Evolutionary conservation across 208 protist species (phyloP).

Genomic region (Acanthamoeba divionensis): DNA sequence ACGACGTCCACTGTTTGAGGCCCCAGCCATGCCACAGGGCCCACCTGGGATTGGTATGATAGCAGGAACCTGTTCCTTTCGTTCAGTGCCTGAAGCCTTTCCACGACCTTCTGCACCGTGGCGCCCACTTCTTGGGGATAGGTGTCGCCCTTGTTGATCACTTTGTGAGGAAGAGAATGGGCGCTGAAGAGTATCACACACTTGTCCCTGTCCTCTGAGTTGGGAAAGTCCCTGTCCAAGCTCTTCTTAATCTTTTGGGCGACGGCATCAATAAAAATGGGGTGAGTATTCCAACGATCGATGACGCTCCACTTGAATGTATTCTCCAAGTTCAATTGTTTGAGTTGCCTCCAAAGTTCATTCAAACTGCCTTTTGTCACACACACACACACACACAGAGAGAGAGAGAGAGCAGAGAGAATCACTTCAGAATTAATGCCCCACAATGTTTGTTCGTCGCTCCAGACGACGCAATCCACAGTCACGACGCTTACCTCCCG

Average conservation of each 20-base stretch:
- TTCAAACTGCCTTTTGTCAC: slow-evolving; percentile 53
- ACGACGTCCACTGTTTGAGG: slow-evolving; percentile 72
- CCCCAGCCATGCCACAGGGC: slow-evolving; percentile 74
- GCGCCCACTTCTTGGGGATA: slow-evolving; percentile 74
- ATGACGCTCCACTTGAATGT: slow-evolving; percentile 74
- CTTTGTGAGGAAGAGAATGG: slow-evolving; percentile 78
- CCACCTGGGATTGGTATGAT: slow-evolving; percentile 74
- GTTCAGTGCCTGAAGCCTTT: neutral
- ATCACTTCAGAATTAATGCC: too few relatives aligned
- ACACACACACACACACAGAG: neutral
- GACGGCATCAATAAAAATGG: slow-evolving; percentile 61
- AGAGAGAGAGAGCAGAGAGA: too few relatives aligned
- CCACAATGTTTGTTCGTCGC: too few relatives aligned
- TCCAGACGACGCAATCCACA: neutral
- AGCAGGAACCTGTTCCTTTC: slow-evolving; percentile 46
- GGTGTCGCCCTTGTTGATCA: slow-evolving; percentile 75
- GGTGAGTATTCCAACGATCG: slow-evolving; percentile 72
- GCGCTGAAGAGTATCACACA: slow-evolving; percentile 76
- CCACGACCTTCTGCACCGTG: slow-evolving; percentile 72
- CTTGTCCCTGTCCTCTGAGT: slow-evolving; percentile 8
- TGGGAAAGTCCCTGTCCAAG: neutral
- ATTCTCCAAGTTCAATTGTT: slow-evolving; percentile 3
- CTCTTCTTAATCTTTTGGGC: neutral
- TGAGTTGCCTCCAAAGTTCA: slow-evolving; percentile 60
- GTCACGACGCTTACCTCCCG: slow-evolving; percentile 26